Evolutionary conservation across 176 grass and related monocot species (phyloP).

Genomic region (Phragmites australis): DNA sequence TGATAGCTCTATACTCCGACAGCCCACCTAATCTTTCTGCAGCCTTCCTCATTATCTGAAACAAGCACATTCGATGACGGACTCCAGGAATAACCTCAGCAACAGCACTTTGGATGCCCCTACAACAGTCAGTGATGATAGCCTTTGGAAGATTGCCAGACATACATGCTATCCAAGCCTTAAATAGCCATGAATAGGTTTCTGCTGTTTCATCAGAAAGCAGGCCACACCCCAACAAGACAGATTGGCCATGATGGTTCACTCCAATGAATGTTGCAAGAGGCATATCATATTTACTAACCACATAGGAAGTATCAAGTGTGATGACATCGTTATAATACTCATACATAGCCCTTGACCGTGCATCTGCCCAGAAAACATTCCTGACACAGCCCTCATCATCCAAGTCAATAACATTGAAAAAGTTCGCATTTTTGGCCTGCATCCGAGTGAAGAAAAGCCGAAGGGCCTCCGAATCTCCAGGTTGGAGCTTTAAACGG

Average conservation of each 20-base stretch:
- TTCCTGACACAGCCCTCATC: conserved; percentile 71
- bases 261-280: conserved; percentile 84
- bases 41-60: conserved; percentile 84
- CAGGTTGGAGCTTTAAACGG: conserved; percentile 66
- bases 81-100: conserved; percentile 76
- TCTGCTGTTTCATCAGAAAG: conserved; percentile 85
- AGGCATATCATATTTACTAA: conserved; percentile 79
- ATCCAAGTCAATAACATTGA: conserved; percentile 83
- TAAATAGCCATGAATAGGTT: conserved; percentile 86
- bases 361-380: conserved; percentile 89
- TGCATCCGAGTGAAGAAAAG: conserved; percentile 97
- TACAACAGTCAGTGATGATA: conserved; percentile 80
- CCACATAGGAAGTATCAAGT: conserved; percentile 80
- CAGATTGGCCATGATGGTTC: conserved; percentile 89
- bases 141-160: conserved; percentile 79
- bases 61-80: conserved; percentile 80
- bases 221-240: conserved; percentile 76
- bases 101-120: conserved; percentile 73
- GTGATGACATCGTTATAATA: conserved; percentile 79
- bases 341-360: conserved; percentile 78
- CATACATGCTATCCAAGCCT: conserved; percentile 96
- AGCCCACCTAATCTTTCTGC: conserved; percentile 70
- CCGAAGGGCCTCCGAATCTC: conserved; percentile 80
- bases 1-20: conserved; percentile 77
- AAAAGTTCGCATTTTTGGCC: conserved; percentile 91